A percentile compares a stretch with the other conserved stretches of the same genome.
Conservation (phyloP, 2,329 filamentous ascomycete species). For the Nannizzia gypsea region DNA sequence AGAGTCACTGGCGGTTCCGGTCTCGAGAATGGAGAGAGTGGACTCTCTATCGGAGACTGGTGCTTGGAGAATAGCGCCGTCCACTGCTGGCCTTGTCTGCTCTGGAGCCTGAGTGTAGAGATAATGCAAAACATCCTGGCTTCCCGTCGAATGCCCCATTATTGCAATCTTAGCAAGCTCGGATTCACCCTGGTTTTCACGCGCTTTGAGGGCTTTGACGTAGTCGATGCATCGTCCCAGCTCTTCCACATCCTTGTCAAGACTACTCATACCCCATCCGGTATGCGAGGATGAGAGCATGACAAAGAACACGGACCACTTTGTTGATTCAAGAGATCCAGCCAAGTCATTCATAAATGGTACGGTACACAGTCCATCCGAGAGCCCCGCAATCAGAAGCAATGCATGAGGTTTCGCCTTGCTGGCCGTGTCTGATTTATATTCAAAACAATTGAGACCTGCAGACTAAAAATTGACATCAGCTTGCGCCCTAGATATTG, state of each 20-base stretch:
- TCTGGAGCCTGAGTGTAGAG: slow-evolving; percentile 27
- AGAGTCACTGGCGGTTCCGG: slow-evolving; percentile 11
- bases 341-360: slow-evolving; percentile 43
- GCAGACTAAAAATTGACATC: slow-evolving; percentile 22
- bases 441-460: slow-evolving; percentile 33
- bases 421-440: slow-evolving; percentile 17
- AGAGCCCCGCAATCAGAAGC: slow-evolving; percentile 49
- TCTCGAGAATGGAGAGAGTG: slow-evolving; percentile 28
- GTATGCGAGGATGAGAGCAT: slow-evolving; percentile 42
- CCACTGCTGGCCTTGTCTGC: slow-evolving; percentile 42
- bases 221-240: slow-evolving; percentile 42
- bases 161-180: slow-evolving; percentile 46
- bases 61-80: slow-evolving; percentile 70
- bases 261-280: slow-evolving; percentile 43
- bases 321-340: slow-evolving; percentile 34
- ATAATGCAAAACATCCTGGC: slow-evolving; percentile 58
- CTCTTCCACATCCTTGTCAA: slow-evolving; percentile 45
- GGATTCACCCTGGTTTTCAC: slow-evolving; percentile 6
- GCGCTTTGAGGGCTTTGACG: slow-evolving; percentile 30
- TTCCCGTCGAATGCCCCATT: slow-evolving; percentile 59
- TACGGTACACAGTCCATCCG: slow-evolving; percentile 46
- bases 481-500: not conserved
- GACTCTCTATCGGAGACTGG: slow-evolving; percentile 65
- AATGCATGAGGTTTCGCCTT: slow-evolving; percentile 36
- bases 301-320: slow-evolving; percentile 44